Evolutionary conservation across 352 stramenopile genomes (phyloP), one percentile per base, ranked within the genome.

Genomic region (Phytopythium ostracodes): DNA sequence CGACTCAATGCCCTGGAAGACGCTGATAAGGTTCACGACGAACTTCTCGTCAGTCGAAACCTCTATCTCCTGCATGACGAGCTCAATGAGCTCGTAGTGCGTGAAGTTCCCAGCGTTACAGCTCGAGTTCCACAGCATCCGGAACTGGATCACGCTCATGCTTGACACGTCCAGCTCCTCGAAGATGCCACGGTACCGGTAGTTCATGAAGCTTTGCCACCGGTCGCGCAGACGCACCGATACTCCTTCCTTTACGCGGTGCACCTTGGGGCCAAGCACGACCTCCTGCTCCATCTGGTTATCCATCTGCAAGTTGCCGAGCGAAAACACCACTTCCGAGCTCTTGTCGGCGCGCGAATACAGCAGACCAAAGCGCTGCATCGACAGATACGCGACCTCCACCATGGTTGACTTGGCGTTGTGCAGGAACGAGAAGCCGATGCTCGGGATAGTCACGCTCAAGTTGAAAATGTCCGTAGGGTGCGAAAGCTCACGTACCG

Each of bases 41-140:
- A 96, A 96, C 67, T 94, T 96, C 59, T 96, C 87, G 66, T 96
- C 87, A 1, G 87, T 96, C 17, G 85, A 94, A 17, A 96, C 82
- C 62, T 94, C 85, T n/a, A 96, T 56, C 50, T 96, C 87, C 68
- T 94, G 85, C 76, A 96, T 86, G 25, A 91, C 80, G 15, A 96
- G 76, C 67, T 96, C 83, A 29, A 96, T 81, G 7, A 94, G 67
- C 56, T 96, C 87, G 50, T 92, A 94, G 62, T 96, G 87, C 20
- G 71, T 86, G 51, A 96, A 91, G 47, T 91, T 79, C 0, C 85
- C 85, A 10, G 87, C 82, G 24, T 82, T 84, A 63, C 78, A 92
- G 29, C 71, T 84, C 24, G 81, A 81, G 61, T 94, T 96, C 85
- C 86, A 96, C 4, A 96, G 72, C 82, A 94, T 94, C 2, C 83